Evolutionary conservation across 2,329 filamentous ascomycete species (phyloP).

Genomic region (Dactylellina parvicollis): DNA sequence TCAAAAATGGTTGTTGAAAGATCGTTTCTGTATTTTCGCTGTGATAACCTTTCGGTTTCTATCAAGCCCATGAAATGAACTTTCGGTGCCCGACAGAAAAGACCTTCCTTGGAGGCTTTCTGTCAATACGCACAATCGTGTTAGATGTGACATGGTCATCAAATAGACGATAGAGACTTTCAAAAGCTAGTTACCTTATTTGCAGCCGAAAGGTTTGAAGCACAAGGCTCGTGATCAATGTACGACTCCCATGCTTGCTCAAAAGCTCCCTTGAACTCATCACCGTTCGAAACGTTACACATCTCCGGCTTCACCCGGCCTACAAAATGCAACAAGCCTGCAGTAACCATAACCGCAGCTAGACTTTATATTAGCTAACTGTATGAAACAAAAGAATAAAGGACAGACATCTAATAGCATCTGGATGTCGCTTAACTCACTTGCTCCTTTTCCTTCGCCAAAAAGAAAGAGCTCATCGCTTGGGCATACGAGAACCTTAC

Average conservation of each 20-base stretch:
- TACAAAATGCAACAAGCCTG: conserved; percentile 12
- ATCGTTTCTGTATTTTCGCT: not conserved
- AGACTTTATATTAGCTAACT: conserved; percentile 1
- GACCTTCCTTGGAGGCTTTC: not conserved
- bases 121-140: not conserved
- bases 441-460: conserved; percentile 20
- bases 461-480: conserved; percentile 32
- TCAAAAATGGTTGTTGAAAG: conserved; percentile 6
- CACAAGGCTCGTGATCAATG: not conserved
- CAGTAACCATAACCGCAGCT: conserved; percentile 20
- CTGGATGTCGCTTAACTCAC: not conserved
- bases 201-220: not conserved
- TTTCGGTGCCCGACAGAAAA: conserved; percentile 8
- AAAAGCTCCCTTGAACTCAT: not conserved
- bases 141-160: not conserved
- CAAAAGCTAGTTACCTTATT: conserved; percentile 8
- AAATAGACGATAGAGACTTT: not conserved
- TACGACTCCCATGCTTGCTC: conserved; percentile 11
- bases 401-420: too few species aligned
- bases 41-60: not conserved
- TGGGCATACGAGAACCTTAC: not conserved
- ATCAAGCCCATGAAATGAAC: conserved; percentile 31
- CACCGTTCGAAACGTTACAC: not conserved
- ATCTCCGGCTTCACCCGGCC: not conserved
- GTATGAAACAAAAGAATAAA: not conserved